Percentiles rank a stretch among this genome's conserved stretches.
phyloP scores from a whole-genome alignment of 331 rosid species.

The Malus hybrid region DNA sequence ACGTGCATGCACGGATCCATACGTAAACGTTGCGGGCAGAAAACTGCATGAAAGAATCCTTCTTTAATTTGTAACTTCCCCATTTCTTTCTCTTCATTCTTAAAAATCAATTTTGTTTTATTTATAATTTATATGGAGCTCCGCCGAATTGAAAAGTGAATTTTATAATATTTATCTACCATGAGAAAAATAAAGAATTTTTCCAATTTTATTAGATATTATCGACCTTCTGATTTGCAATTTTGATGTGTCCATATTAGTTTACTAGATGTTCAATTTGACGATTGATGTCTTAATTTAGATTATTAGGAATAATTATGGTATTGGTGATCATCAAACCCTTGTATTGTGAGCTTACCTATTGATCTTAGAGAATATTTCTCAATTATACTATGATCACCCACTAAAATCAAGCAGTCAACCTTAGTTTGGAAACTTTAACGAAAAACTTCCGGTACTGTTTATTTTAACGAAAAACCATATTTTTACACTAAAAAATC shows the following conservation, averaged over 20 bases:
- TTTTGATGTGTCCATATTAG: neutral
- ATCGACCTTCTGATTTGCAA: neutral
- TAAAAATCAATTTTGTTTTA: neutral
- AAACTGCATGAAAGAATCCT: constrained; percentile 10
- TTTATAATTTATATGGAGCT: neutral
- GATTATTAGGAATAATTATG: neutral
- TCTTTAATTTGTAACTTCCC: neutral
- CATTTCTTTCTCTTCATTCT: neutral
- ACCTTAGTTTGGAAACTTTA: no score
- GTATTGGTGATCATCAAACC: neutral
- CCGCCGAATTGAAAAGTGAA: constrained; percentile 1
- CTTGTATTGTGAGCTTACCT: neutral
- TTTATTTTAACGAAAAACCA: no score
- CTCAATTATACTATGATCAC: no score
- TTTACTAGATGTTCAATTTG: neutral
- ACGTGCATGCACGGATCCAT: constrained; percentile 27
- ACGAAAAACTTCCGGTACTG: no score
- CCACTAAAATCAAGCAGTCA: no score
- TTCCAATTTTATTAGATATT: neutral
- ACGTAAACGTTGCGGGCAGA: neutral
- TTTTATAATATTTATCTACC: neutral
- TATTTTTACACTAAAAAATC: no score
- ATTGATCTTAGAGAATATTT: no score
- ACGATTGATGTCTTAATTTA: no score
- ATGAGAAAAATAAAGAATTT: neutral